phyloP scores from a whole-genome alignment of 1,139 yeast species.

The Pichia sp. region DNA sequence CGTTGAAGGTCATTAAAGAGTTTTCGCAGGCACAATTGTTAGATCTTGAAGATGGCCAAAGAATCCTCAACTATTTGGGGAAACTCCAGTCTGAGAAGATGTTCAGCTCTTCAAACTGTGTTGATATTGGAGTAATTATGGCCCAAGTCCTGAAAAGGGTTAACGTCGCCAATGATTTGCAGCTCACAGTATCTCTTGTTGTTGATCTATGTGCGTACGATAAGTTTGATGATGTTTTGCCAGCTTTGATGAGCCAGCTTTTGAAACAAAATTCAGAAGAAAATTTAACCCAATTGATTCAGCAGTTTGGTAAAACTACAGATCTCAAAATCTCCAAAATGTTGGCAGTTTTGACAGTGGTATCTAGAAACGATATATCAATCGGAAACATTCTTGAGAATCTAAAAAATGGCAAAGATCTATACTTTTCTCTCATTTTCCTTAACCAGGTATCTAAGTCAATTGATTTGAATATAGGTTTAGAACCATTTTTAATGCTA shows the following conservation, averaged over 20 bases:
- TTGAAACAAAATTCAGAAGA: slow-evolving; percentile 14
- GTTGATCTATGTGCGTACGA: slow-evolving; percentile 10
- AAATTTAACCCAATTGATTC: slow-evolving; percentile 13
- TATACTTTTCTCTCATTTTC: slow-evolving; percentile 35
- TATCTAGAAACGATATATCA: slow-evolving; percentile 33
- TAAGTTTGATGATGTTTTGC: slow-evolving; percentile 20
- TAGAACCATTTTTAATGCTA: slow-evolving; percentile 35
- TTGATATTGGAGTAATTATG: slow-evolving; percentile 15
- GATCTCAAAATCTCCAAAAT: slow-evolving; percentile 33
- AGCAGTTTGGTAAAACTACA: slow-evolving; percentile 18
- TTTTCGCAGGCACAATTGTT: slow-evolving; percentile 12
- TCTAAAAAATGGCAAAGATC: slow-evolving; percentile 29
- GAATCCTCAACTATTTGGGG: slow-evolving; percentile 10
- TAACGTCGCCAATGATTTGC: slow-evolving; percentile 7
- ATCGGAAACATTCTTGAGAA: slow-evolving; percentile 34
- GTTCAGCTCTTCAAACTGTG: slow-evolving; percentile 15
- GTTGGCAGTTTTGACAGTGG: slow-evolving; percentile 40
- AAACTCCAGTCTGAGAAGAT: slow-evolving; percentile 13
- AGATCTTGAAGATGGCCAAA: slow-evolving; percentile 11
- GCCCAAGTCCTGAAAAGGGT: slow-evolving; percentile 11
- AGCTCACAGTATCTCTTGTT: slow-evolving; percentile 12
- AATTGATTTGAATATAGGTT: slow-evolving; percentile 29
- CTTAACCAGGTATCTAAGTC: slow-evolving; percentile 45
- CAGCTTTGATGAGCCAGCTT: slow-evolving; percentile 18
- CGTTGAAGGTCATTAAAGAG: slow-evolving; percentile 19